Evolutionary conservation across 2,329 filamentous ascomycete species (phyloP).

Genomic region (Exserohilum rostratum): DNA sequence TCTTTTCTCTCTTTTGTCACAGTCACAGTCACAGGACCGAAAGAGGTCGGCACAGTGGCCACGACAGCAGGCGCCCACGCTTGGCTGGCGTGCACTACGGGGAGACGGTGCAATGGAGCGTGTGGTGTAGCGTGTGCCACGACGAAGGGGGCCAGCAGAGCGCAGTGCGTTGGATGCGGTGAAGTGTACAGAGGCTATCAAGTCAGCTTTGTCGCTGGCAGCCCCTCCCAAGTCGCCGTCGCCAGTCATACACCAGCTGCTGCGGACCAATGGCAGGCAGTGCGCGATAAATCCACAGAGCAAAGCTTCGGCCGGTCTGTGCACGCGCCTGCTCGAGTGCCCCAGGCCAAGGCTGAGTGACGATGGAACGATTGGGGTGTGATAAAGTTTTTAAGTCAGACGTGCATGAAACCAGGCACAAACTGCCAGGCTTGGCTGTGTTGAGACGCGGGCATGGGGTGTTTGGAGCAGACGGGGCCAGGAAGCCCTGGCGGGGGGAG

Average conservation of each 20-base stretch:
- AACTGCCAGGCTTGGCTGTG: background rate
- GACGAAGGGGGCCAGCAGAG: background rate
- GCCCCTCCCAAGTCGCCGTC: background rate
- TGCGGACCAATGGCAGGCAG: too few species aligned
- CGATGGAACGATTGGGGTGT: constrained; percentile 27
- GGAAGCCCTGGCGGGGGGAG: background rate
- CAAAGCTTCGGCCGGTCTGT: constrained; percentile 31
- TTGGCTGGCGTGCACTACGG: background rate
- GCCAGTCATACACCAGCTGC: constrained; percentile 13
- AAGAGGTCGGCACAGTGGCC: too few species aligned
- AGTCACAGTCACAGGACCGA: too few species aligned
- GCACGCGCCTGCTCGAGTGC: constrained; percentile 17
- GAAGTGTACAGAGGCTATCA: too few species aligned
- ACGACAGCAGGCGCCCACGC: background rate
- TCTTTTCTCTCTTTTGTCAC: background rate
- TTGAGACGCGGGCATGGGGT: background rate
- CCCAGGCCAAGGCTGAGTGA: constrained; percentile 14
- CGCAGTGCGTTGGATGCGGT: background rate
- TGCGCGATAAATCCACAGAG: constrained; percentile 30
- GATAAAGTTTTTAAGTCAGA: constrained; percentile 14
- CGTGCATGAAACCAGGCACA: constrained; percentile 2
- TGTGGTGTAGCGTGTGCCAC: constrained; percentile 1
- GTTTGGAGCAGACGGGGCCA: background rate
- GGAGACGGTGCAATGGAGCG: too few species aligned
- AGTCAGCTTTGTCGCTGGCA: background rate